Evolutionary conservation across 176 grass and related monocot genomes (phyloP).

Genomic region (Carex kokanica): DNA sequence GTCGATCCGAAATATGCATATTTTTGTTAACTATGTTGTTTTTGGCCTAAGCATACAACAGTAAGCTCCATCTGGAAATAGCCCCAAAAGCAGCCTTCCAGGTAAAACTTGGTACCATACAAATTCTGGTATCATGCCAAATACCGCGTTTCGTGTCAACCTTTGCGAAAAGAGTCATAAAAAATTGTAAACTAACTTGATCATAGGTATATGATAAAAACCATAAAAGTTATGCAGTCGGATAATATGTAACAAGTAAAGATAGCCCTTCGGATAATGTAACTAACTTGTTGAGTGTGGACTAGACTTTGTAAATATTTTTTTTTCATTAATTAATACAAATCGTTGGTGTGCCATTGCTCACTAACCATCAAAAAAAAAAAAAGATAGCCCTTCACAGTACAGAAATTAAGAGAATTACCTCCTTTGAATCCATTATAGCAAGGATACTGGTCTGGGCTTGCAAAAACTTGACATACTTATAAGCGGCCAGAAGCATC

Average conservation of each 20-base stretch:
- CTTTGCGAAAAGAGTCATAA: not conserved
- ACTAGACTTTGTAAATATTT: no score
- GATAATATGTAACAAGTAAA: not conserved
- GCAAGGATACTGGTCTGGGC: conserved; percentile 67
- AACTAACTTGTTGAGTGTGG: no score
- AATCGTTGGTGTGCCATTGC: no score
- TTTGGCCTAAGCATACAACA: not conserved
- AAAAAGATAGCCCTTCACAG: not conserved
- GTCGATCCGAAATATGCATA: no score
- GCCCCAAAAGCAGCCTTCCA: not conserved
- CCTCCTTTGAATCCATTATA: conserved; percentile 48
- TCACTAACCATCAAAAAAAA: no score
- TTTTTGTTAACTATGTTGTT: not conserved
- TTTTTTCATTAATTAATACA: no score
- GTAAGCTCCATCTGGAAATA: not conserved
- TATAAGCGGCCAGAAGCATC: conserved; percentile 57
- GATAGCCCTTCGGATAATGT: not conserved
- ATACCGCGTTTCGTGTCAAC: not conserved
- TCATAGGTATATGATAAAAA: not conserved
- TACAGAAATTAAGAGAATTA: conserved; percentile 19
- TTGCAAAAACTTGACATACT: conserved; percentile 66
- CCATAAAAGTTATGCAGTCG: not conserved
- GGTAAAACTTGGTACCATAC: not conserved
- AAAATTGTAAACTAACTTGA: not conserved
- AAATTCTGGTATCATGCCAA: not conserved